Evolutionary conservation across 495 filamentous ascomycete genomes (phyloP).

Genomic region (Xylaria longipes): DNA sequence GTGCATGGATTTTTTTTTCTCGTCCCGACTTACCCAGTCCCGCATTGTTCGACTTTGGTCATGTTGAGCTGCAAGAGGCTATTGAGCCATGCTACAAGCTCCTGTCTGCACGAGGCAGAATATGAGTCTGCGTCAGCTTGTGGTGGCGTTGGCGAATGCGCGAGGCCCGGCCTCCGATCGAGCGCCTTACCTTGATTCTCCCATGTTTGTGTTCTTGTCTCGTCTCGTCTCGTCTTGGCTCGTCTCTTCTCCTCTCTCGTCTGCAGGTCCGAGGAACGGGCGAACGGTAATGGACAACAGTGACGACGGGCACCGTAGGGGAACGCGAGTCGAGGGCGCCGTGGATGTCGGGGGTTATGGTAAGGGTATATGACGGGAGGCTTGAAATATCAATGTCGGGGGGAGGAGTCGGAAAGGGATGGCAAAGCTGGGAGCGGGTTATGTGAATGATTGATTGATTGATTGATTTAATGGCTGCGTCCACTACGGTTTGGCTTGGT

Average conservation of each 20-base stretch:
- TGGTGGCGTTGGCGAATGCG: background rate
- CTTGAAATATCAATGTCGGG: background rate
- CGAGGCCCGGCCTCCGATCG: background rate
- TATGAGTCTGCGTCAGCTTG: background rate
- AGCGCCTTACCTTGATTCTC: conserved; percentile 26
- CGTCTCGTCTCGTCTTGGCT: background rate
- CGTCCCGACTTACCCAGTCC: conserved; percentile 83
- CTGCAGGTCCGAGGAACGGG: background rate
- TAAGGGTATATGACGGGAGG: background rate
- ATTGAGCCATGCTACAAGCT: conserved; percentile 96
- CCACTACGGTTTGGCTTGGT: background rate
- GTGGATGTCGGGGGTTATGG: conserved; percentile 1
- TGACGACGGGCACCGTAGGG: background rate
- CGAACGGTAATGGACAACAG: background rate
- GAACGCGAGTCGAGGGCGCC: background rate
- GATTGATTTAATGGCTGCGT: too few relatives aligned
- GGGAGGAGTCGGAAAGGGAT: background rate
- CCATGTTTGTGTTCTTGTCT: conserved; percentile 19
- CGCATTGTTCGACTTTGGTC: conserved; percentile 98
- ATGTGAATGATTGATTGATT: too few relatives aligned
- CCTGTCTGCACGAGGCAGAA: conserved; percentile 70
- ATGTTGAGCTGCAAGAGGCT: conserved; percentile 96
- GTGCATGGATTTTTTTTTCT: background rate
- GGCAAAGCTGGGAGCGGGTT: background rate
- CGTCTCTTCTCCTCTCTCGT: background rate